These are phyloP conservation scores for Neoboletus brunneissimus DNA, from an alignment of 768 basidiomycete genomes.

Conservation along the genomic window DNA sequence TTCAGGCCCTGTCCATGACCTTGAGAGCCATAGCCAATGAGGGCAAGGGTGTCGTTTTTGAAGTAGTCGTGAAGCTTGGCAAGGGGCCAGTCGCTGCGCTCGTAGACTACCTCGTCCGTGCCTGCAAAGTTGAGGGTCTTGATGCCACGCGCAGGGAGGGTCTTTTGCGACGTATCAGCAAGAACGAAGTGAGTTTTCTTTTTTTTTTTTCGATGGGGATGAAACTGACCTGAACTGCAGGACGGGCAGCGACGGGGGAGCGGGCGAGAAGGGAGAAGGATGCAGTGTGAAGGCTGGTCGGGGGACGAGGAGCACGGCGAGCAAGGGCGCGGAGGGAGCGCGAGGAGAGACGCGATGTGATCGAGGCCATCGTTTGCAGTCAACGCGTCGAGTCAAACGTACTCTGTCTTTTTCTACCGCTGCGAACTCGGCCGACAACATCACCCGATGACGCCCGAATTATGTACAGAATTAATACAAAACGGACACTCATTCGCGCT, in stretches of 20 bases:
- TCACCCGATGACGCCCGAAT: conserved; percentile 16
- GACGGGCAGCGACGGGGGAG: conserved; percentile 32
- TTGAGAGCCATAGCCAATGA: conserved; percentile 99
- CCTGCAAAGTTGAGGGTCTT: conserved; percentile 98
- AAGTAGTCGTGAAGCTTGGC: conserved; percentile 99
- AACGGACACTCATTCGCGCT: conserved; percentile 13
- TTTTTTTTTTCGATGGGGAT: conserved; percentile 26
- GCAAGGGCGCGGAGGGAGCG: conserved; percentile 62
- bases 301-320: conserved; percentile 58
- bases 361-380: conserved; percentile 51
- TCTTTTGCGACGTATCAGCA: conserved; percentile 30
- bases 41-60: conserved; percentile 98
- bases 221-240: conserved; percentile 27
- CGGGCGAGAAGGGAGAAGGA: conserved; percentile 69
- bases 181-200: not conserved
- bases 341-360: conserved; percentile 58
- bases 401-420: conserved; percentile 11
- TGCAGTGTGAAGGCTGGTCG: conserved; percentile 46
- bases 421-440: conserved; percentile 11
- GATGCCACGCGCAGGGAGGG: conserved; percentile 63
- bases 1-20: conserved; percentile 99
- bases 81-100: conserved; percentile 96
- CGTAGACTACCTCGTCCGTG: conserved; percentile 89
- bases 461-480: too few species aligned
- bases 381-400: not conserved